phyloP scores from a whole-genome alignment of 1,284 basidiomycete genomes.

The Ceratobasidium sp. region DNA sequence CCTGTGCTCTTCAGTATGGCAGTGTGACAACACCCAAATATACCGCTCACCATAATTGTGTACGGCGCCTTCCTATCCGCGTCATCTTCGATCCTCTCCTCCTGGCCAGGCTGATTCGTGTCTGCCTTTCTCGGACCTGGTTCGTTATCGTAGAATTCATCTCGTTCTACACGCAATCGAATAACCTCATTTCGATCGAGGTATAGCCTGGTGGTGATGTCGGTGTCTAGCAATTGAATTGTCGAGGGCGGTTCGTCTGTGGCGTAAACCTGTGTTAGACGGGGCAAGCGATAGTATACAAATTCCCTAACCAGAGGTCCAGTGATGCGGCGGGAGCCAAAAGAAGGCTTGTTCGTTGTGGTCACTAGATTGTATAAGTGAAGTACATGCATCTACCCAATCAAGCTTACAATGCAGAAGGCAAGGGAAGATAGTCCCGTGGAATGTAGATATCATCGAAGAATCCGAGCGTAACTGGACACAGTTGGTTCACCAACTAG shows the following conservation, averaged over 20 bases:
- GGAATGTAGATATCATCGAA: constrained; percentile 93
- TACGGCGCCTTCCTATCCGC: constrained; percentile 71
- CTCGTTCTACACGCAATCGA: constrained; percentile 84
- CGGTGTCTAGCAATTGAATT: constrained; percentile 71
- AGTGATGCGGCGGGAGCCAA: constrained; percentile 41
- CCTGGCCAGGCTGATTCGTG: constrained; percentile 54
- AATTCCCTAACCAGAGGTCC: constrained; percentile 5
- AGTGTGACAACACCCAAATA: not conserved
- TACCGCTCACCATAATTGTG: constrained; percentile 67
- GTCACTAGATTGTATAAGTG: constrained; percentile 59
- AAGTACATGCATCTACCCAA: not conserved
- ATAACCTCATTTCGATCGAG: constrained; percentile 82
- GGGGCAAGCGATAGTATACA: not conserved
- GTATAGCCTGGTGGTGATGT: constrained; percentile 76
- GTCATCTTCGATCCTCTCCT: constrained; percentile 59
- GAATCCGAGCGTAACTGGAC: constrained; percentile 82
- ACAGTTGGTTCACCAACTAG: constrained; percentile 16
- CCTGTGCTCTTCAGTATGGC: constrained; percentile 57
- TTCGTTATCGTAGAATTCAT: constrained; percentile 90
- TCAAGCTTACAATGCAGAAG: constrained; percentile 71
- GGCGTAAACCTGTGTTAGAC: constrained; percentile 16
- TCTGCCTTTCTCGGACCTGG: constrained; percentile 78
- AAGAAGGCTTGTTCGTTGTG: constrained; percentile 77
- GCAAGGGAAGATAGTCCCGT: constrained; percentile 71
- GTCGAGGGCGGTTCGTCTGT: constrained; percentile 52